Conservation (phyloP, 257 asterid species). For the Rehmannia glutinosa region DNA sequence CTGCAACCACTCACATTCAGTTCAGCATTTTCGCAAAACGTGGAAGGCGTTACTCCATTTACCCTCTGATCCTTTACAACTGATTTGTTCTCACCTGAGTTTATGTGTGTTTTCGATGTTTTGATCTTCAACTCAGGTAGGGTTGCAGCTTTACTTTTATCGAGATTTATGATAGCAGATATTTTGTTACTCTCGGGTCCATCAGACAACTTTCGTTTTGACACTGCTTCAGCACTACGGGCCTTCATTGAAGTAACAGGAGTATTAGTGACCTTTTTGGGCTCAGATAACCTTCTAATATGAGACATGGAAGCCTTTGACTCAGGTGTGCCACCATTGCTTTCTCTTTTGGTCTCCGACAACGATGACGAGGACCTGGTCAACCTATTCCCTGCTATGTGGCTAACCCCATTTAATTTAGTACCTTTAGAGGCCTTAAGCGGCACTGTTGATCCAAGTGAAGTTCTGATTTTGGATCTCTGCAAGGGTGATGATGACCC, state of each 20-base stretch:
- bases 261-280: slow-evolving; percentile 40
- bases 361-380: slow-evolving; percentile 57
- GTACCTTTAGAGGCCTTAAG: slow-evolving; percentile 43
- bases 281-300: slow-evolving; percentile 66
- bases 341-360: slow-evolving; percentile 49
- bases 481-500: slow-evolving; percentile 72
- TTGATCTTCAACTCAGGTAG: slow-evolving; percentile 69
- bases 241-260: slow-evolving; percentile 39
- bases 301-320: slow-evolving; percentile 55
- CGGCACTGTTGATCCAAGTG: slow-evolving; percentile 39
- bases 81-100: slow-evolving; percentile 21
- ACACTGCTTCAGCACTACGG: slow-evolving; percentile 44
- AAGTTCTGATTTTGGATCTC: slow-evolving; percentile 60
- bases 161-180: slow-evolving; percentile 64
- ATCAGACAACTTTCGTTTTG: slow-evolving; percentile 40
- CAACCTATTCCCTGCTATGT: slow-evolving; percentile 41
- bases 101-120: slow-evolving; percentile 33
- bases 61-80: slow-evolving; percentile 15
- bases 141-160: slow-evolving; percentile 58
- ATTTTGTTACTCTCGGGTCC: slow-evolving; percentile 58
- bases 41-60: background rate
- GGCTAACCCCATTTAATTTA: slow-evolving; percentile 42
- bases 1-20: slow-evolving; percentile 12
- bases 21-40: slow-evolving; percentile 18
- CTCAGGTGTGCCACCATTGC: slow-evolving; percentile 37